Conservation (phyloP, 164 flowering plant species). For the Houttuynia cordata region DNA sequence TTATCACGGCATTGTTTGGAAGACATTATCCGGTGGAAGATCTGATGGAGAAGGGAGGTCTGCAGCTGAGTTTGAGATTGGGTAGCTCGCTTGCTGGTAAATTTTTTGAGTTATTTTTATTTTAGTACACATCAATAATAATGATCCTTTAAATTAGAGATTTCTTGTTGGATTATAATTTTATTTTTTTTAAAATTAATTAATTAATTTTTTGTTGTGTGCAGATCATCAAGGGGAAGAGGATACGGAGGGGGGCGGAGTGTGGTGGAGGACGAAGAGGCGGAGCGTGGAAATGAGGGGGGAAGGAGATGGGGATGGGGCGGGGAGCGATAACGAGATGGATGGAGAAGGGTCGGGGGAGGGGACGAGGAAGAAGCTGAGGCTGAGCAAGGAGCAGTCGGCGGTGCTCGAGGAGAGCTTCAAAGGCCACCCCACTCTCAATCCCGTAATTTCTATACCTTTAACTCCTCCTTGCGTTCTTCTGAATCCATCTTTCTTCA, state of each 20-base stretch:
- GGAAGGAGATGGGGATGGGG: slow-evolving; percentile 1
- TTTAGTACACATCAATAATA: too few species aligned
- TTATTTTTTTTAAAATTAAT: too few species aligned
- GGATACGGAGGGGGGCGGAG: background rate
- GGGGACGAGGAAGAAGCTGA: slow-evolving; percentile 56
- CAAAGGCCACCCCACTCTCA: slow-evolving; percentile 77
- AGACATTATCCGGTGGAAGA: background rate
- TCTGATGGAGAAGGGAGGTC: slow-evolving; percentile 6
- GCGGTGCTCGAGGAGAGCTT: slow-evolving; percentile 80
- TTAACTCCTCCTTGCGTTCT: too few species aligned
- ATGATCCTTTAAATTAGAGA: too few species aligned
- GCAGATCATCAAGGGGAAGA: too few species aligned
- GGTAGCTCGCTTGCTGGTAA: background rate
- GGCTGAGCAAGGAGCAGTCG: slow-evolving; percentile 68
- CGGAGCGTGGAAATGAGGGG: slow-evolving; percentile 16
- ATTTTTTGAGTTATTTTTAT: background rate
- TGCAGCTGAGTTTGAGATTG: slow-evolving; percentile 7
- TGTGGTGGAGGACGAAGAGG: slow-evolving; percentile 2
- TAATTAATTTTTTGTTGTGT: too few species aligned
- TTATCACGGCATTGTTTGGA: background rate
- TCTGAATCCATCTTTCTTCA: too few species aligned
- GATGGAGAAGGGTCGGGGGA: slow-evolving; percentile 56
- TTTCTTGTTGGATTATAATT: too few species aligned
- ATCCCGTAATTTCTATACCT: slow-evolving; percentile 28
- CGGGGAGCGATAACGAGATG: background rate